Evolutionary conservation across 2,329 filamentous ascomycete species (phyloP), one percentile per base, ranked within the genome.

Genomic region (Zymoseptoria crescenta): DNA sequence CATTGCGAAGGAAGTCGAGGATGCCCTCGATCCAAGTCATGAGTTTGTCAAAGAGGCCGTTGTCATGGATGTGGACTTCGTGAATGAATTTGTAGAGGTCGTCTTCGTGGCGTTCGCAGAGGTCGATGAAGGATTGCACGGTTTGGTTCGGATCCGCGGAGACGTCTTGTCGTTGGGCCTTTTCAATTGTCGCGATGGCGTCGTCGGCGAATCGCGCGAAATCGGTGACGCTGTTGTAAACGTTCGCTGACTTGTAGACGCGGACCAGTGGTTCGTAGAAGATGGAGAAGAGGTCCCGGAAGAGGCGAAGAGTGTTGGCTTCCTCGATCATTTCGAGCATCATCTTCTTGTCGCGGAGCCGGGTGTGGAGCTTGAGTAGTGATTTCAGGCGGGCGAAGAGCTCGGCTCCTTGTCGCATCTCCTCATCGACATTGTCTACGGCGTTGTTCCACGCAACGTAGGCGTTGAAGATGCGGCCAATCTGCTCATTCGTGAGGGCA

Each of bases 41-140:
- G 55, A 99, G 82, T 68, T 95, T 89, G 41, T 91, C 92, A 68
- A 99, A 99, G 1, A 99, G 83, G 0, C 94, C 94, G 64, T 99
- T 96, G 73, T 99, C 94, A 69, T 99, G 93, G 6, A 89, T 86
- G 71, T 99, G 94, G 0, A 99, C 93, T 75, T 99, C 94, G 73
- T 99, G 94, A 3, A 99, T 88, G 73, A 99, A 99, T 74, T 96
- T 97, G 82, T 97, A 99, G 72, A 99, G 93, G 75, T 96, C 96
- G 72, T 95, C 86, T 75, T 99, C 91, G 73, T 99, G 94, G 50
- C 94, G 85, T 65, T 90, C 88, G 74, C 94, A 99, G 21, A 99
- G 82, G 71, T 99, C 94, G 70, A 99, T 99, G 71, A 99, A 99
- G 16, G 91, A 88, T 73, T 99, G 94, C 1, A 99, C 94, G 0